phyloP scores from a whole-genome alignment of 2,329 filamentous ascomycete genomes.

The Scedosporium minutisporum region DNA sequence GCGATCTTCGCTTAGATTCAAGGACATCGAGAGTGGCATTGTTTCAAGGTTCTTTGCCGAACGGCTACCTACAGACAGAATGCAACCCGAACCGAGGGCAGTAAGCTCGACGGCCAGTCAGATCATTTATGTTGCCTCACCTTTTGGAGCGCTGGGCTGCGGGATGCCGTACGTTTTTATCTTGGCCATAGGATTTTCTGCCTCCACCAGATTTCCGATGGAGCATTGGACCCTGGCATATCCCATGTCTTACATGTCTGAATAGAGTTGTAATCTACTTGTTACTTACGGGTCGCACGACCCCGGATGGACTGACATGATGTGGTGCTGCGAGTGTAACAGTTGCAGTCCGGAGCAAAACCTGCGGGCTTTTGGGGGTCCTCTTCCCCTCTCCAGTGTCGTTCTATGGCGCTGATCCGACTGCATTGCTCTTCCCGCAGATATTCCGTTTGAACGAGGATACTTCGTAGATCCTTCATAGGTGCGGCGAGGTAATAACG shows the following conservation, averaged over 20 bases:
- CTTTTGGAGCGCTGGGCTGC: too few species aligned
- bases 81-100: neutral
- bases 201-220: neutral
- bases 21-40: neutral
- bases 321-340: too few species aligned
- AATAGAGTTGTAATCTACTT: too few species aligned
- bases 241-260: too few species aligned
- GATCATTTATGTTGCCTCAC: too few species aligned
- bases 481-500: neutral
- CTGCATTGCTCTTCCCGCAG: neutral
- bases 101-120: neutral
- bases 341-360: neutral
- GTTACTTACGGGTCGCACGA: too few species aligned
- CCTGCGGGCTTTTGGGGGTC: neutral
- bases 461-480: neutral
- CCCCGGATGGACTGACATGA: too few species aligned
- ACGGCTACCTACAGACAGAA: neutral
- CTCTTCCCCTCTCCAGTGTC: too few species aligned
- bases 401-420: too few species aligned
- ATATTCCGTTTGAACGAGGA: neutral
- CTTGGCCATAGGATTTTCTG: neutral
- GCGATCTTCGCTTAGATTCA: neutral
- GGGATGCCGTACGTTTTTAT: too few species aligned
- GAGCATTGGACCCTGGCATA: neutral
- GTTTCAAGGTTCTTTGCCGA: neutral